A percentile compares a stretch with the other conserved stretches of the same genome.
Evolutionary conservation across 2,329 filamentous ascomycete species (phyloP).

Genomic region (Aureobasidium sp.): DNA sequence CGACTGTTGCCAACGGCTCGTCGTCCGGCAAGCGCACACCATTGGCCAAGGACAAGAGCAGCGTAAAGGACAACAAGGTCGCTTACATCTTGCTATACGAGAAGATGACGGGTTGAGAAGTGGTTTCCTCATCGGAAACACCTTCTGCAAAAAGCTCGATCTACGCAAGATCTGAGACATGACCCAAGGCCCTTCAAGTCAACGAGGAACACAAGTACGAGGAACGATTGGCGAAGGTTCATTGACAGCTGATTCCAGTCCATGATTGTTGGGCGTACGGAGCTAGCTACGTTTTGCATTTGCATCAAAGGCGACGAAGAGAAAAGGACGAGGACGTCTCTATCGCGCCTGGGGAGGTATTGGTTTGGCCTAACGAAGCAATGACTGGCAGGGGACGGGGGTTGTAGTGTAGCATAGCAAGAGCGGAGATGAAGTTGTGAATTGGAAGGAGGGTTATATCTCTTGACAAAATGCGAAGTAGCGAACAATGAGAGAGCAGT

Average conservation of each 20-base stretch:
- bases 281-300: neutral
- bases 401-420: neutral
- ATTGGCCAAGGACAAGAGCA: constrained; percentile 37
- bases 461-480: neutral
- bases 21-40: constrained; percentile 44
- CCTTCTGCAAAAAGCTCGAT: neutral
- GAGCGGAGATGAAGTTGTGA: neutral
- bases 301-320: neutral
- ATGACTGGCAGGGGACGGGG: neutral
- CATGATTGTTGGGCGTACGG: neutral
- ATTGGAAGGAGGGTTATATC: neutral
- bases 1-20: constrained; percentile 36
- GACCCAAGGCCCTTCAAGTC: neutral
- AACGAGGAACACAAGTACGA: neutral
- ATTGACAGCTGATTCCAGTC: neutral
- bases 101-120: constrained; percentile 41
- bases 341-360: neutral
- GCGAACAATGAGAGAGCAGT: neutral
- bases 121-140: neutral
- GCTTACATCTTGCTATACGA: constrained; percentile 97
- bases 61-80: constrained; percentile 83
- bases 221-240: neutral
- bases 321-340: neutral
- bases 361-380: neutral
- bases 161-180: neutral